Evolutionary conservation across 2,329 filamentous ascomycete species (phyloP).

Genomic region (Talaromyces sp.): DNA sequence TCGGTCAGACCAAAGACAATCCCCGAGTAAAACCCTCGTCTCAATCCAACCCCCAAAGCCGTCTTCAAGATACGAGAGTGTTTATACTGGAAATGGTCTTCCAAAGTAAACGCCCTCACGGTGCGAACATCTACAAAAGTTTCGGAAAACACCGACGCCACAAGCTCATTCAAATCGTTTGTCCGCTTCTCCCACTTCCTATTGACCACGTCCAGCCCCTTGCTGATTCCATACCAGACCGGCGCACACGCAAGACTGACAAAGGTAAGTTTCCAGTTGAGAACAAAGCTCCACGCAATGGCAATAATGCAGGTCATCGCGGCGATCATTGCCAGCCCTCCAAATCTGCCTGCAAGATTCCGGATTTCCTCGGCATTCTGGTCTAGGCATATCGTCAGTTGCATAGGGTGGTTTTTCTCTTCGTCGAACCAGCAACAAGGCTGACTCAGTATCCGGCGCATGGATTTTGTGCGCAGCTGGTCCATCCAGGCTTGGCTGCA

Average conservation of each 20-base stretch:
- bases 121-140: conserved; percentile 75
- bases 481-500: conserved; percentile 75
- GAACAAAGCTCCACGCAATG: conserved; percentile 66
- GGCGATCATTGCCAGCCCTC: conserved; percentile 65
- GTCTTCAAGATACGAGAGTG: conserved; percentile 50
- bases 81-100: conserved; percentile 64
- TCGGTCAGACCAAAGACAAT: conserved; percentile 75
- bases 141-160: conserved; percentile 44
- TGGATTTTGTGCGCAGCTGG: conserved; percentile 61
- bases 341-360: conserved; percentile 73
- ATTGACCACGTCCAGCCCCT: conserved; percentile 61
- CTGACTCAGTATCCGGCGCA: conserved; percentile 68
- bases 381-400: conserved; percentile 69
- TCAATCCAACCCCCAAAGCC: conserved; percentile 59
- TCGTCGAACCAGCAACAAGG: conserved; percentile 74
- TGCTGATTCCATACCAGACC: conserved; percentile 62
- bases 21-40: conserved; percentile 63
- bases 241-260: conserved; percentile 68
- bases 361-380: conserved; percentile 83
- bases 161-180: conserved; percentile 58
- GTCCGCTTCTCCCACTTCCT: conserved; percentile 67
- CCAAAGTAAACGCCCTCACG: conserved; percentile 69
- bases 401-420: conserved; percentile 58
- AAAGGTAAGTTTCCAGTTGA: conserved; percentile 76
- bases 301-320: conserved; percentile 64